Conservation (phyloP, 495 filamentous ascomycete genomes). For the Penicillium maclennaniae region DNA sequence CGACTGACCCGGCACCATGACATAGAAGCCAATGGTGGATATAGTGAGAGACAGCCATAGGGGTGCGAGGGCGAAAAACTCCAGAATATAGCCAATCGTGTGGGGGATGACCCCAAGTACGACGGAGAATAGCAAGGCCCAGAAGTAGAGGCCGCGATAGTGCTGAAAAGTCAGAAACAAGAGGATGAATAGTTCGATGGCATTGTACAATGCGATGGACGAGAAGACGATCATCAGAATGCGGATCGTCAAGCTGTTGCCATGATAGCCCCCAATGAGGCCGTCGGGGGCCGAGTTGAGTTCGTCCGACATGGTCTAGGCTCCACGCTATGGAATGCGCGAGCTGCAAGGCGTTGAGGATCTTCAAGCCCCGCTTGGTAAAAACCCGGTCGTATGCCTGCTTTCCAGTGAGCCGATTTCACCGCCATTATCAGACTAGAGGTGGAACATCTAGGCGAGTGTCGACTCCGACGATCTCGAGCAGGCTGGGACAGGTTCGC, state of each 20-base stretch:
- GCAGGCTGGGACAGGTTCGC: not conserved
- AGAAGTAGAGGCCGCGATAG: slow-evolving; percentile 50
- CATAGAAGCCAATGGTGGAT: slow-evolving; percentile 52
- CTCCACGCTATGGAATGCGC: not conserved
- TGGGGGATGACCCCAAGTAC: slow-evolving; percentile 52
- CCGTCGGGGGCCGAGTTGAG: slow-evolving; percentile 31
- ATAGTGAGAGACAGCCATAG: slow-evolving; percentile 37
- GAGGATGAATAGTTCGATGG: slow-evolving; percentile 45
- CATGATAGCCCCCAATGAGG: slow-evolving; percentile 34
- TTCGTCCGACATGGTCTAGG: slow-evolving; percentile 6
- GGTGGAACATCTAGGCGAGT: slow-evolving; percentile 9
- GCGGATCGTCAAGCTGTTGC: slow-evolving; percentile 24
- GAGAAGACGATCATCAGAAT: slow-evolving; percentile 48
- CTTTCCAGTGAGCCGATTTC: slow-evolving; percentile 6
- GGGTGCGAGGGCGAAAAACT: slow-evolving; percentile 46
- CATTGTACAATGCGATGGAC: slow-evolving; percentile 50
- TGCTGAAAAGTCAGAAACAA: slow-evolving; percentile 48
- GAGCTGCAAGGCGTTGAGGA: not conserved
- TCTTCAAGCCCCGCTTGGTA: slow-evolving; percentile 4
- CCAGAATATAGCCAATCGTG: slow-evolving; percentile 51
- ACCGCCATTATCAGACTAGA: slow-evolving; percentile 13
- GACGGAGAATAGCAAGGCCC: slow-evolving; percentile 40
- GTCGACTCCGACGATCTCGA: slow-evolving; percentile 1
- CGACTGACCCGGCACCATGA: slow-evolving; percentile 64
- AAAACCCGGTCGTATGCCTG: slow-evolving; percentile 8